Evolutionary conservation across 352 stramenopile genomes (phyloP), one percentile per base, ranked within the genome.

Genomic region (Pythium monospermum): DNA sequence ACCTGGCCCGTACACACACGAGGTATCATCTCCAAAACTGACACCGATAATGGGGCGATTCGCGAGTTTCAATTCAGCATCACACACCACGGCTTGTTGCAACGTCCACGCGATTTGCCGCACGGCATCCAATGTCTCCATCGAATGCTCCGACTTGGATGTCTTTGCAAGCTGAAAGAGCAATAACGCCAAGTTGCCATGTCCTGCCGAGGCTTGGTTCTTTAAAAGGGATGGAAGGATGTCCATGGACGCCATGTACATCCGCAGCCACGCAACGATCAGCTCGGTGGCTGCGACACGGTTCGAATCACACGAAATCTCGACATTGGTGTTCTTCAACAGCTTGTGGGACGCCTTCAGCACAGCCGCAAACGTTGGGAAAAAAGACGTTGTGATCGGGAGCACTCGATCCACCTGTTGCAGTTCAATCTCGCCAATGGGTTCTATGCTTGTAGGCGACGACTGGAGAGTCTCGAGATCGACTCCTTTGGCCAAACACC

Each of bases 111-210:
- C 8, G 0, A 44, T 25, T 10, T 68, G 21, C 67, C 49, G 32
- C 2, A 8, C 49, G 3, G 26, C 25, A 66, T 69, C 21, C 44
- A 62, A 30, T 54, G 63, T 39, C 61, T 69, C 31, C 4, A 82
- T 52, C 11, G 69, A 69, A 7, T 66, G 33, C 35, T 75, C 61
- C 3, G 66, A 64, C 19, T 73, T 53, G 22, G 67, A 84, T 36
- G 77, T 61, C 33, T 88, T 76, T 2, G 79, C 79, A 26, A 91
- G 54, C 36, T 83, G 64, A 25, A 88, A 81, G 35, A 91, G 59
- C 40, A 82, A 63, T 2, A 64, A 49, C 15, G 79, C 74, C 36
- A 73, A 64, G 51, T 85, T 83, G 1, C 79, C 76, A 56, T 81
- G 76, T 26, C 71, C 81, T 49, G 80, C 49, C 4, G 50, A 59